Conservation (phyloP, 1,284 basidiomycete species). For the Taiwanofungus camphoratus region DNA sequence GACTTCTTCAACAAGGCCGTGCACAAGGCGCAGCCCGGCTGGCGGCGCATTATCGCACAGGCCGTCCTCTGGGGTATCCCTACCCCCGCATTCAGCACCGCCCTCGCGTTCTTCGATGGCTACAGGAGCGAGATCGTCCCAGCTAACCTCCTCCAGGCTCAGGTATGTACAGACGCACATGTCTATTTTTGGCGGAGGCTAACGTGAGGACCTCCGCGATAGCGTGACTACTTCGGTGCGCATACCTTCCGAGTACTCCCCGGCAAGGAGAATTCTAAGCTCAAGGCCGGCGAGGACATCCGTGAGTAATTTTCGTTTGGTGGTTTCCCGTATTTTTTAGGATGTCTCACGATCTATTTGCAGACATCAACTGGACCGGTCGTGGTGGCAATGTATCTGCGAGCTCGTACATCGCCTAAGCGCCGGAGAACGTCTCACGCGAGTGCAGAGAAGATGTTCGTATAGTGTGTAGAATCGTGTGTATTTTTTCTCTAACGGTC, state of each 20-base stretch:
- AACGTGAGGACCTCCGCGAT: constrained; percentile 26
- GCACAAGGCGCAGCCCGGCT: constrained; percentile 94
- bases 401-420: constrained; percentile 85
- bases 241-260: constrained; percentile 93
- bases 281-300: constrained; percentile 82
- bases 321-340: constrained; percentile 4
- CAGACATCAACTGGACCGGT: constrained; percentile 90
- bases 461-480: constrained; percentile 7
- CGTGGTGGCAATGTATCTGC: constrained; percentile 93
- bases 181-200: background rate
- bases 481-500: constrained; percentile 4
- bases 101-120: constrained; percentile 98
- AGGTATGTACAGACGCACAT: constrained; percentile 39
- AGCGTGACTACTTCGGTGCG: constrained; percentile 92
- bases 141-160: constrained; percentile 93
- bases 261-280: constrained; percentile 80
- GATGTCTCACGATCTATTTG: constrained; percentile 8
- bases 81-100: constrained; percentile 93
- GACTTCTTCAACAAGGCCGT: constrained; percentile 98
- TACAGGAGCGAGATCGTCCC: constrained; percentile 91
- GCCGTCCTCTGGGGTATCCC: constrained; percentile 97
- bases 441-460: constrained; percentile 1
- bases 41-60: constrained; percentile 97
- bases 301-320: constrained; percentile 51
- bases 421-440: background rate